Conservation (phyloP, 2,329 filamentous ascomycete genomes). For the Diplodia scrobiculata region DNA sequence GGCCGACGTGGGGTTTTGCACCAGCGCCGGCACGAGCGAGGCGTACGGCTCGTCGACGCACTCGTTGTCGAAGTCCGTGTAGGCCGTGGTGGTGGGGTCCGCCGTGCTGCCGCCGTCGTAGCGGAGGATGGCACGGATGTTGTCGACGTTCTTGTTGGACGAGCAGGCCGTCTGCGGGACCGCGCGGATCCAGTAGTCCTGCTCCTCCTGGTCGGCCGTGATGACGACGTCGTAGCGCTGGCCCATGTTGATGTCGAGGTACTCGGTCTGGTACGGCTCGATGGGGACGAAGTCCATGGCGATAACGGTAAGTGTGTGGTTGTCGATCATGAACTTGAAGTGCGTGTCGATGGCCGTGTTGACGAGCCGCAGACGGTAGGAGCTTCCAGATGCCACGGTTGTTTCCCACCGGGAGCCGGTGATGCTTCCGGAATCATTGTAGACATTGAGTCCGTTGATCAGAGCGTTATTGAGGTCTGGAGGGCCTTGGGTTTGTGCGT, state of each 20-base stretch:
- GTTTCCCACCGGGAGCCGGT: conserved; percentile 35
- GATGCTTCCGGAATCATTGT: conserved; percentile 28
- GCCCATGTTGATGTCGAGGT: conserved; percentile 33
- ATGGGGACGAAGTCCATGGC: conserved; percentile 45
- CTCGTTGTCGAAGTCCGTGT: conserved; percentile 35
- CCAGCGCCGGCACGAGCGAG: conserved; percentile 45
- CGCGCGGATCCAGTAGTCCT: conserved; percentile 44
- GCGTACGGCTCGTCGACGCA: conserved; percentile 45
- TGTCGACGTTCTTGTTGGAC: conserved; percentile 34
- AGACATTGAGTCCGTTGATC: conserved; percentile 31
- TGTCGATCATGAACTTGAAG: conserved; percentile 48
- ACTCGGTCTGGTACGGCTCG: conserved; percentile 40
- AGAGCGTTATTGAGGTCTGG: conserved; percentile 19
- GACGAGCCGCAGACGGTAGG: conserved; percentile 49
- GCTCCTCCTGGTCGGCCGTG: conserved; percentile 38
- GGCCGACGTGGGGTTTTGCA: conserved; percentile 33
- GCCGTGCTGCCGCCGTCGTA: conserved; percentile 44
- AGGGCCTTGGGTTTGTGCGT: conserved; percentile 33
- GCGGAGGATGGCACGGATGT: conserved; percentile 46
- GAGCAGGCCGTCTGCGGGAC: conserved; percentile 37
- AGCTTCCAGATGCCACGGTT: conserved; percentile 43
- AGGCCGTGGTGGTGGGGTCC: conserved; percentile 42
- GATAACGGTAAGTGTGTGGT: conserved; percentile 47
- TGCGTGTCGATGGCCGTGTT: conserved; percentile 46
- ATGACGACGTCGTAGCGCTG: conserved; percentile 45